Conservation (phyloP, 495 filamentous ascomycete genomes). For the Hypoxylon perforatum region DNA sequence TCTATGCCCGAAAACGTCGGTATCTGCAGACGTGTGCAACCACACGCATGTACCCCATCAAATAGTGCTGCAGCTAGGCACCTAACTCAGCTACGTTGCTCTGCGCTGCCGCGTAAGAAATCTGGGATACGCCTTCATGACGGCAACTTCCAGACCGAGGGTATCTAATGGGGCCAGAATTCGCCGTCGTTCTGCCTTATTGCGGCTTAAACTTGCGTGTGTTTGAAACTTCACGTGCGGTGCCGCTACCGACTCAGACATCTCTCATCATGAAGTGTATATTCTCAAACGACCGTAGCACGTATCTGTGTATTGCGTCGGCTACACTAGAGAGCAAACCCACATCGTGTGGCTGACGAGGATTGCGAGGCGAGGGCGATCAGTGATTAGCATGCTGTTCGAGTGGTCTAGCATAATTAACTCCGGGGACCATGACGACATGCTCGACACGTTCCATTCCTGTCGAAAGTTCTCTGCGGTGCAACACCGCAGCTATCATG, state of each 20-base stretch:
- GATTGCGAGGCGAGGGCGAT: constrained; percentile 10
- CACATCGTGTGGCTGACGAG: constrained; percentile 18
- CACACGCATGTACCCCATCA: background rate
- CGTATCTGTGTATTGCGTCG: background rate
- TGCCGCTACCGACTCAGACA: background rate
- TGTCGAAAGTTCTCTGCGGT: constrained; percentile 35
- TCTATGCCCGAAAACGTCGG: too few relatives aligned
- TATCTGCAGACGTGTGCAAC: background rate
- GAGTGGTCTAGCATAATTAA: background rate
- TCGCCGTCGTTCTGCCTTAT: constrained; percentile 17
- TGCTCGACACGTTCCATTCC: constrained; percentile 26
- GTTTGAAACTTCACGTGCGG: constrained; percentile 1
- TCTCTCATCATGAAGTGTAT: background rate
- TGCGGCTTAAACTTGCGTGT: constrained; percentile 34
- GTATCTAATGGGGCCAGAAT: background rate
- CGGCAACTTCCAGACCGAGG: constrained; percentile 13
- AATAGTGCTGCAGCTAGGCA: background rate
- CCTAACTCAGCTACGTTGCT: background rate
- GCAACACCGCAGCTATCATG: constrained; percentile 30
- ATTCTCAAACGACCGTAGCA: constrained; percentile 3
- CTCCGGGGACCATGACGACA: constrained; percentile 18
- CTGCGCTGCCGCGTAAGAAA: constrained; percentile 10
- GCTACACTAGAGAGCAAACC: background rate
- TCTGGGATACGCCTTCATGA: background rate
- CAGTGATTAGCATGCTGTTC: constrained; percentile 4